phyloP scores from a whole-genome alignment of 305 asterid species.

The Withania somnifera region DNA sequence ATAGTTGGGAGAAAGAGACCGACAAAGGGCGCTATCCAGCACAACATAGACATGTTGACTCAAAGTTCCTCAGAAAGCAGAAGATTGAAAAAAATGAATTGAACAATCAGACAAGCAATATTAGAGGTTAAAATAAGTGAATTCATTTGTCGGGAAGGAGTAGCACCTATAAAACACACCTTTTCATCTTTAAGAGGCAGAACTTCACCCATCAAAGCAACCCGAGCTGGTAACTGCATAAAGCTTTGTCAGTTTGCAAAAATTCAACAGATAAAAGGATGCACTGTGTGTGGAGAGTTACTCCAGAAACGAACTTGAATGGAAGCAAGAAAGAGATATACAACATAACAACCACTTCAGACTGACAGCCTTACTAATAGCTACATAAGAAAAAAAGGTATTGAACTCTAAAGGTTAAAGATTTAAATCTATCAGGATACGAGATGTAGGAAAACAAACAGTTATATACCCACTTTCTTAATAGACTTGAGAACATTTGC shows the following conservation, averaged over 20 bases:
- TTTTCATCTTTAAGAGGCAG: slow-evolving; percentile 55
- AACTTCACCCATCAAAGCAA: slow-evolving; percentile 75
- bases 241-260: slow-evolving; percentile 3
- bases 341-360: not conserved
- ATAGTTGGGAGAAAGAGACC: not conserved
- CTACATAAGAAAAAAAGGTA: not conserved
- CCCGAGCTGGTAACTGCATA: slow-evolving; percentile 71
- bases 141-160: not conserved
- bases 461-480: slow-evolving; percentile 35
- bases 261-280: not conserved
- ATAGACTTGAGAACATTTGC: slow-evolving; percentile 46
- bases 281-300: not conserved
- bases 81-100: not conserved
- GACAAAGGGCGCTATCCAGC: not conserved
- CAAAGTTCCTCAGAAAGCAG: not conserved
- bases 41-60: not conserved
- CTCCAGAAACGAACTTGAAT: not conserved
- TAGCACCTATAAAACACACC: slow-evolving; percentile 22
- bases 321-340: not conserved
- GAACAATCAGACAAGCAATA: not conserved
- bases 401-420: not conserved
- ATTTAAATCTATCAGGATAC: not conserved
- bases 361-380: not conserved
- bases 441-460: not conserved
- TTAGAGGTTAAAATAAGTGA: not conserved